Evolutionary conservation across 164 flowering plant species (phyloP).

Genomic region (Berberis vulgaris): DNA sequence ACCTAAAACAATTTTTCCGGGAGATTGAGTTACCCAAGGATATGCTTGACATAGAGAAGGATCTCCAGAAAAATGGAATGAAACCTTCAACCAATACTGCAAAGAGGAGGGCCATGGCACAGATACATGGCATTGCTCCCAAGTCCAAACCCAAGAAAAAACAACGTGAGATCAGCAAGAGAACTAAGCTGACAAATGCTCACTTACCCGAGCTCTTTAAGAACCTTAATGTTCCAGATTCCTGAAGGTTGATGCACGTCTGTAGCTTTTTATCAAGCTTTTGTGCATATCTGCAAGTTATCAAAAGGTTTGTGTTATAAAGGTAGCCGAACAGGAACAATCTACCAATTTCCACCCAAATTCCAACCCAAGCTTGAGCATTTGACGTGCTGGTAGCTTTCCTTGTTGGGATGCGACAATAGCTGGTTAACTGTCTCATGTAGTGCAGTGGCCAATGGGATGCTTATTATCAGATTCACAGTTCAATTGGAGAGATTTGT

Average conservation of each 20-base stretch:
- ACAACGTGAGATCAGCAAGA: slow-evolving; percentile 31
- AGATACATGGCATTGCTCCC: slow-evolving; percentile 27
- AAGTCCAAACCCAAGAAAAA: slow-evolving; percentile 38
- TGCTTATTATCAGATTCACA: too few relatives aligned
- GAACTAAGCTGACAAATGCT: slow-evolving; percentile 40
- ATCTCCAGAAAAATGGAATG: slow-evolving; percentile 52
- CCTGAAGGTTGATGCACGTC: background rate
- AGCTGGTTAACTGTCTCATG: too few relatives aligned
- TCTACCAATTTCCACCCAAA: too few relatives aligned
- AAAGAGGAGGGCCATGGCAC: slow-evolving; percentile 36
- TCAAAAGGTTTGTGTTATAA: too few relatives aligned
- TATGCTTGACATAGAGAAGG: slow-evolving; percentile 45
- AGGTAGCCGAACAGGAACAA: too few relatives aligned
- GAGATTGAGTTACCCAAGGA: slow-evolving; percentile 41
- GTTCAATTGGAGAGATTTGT: too few relatives aligned
- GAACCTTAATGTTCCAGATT: background rate
- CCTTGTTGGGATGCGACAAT: too few relatives aligned
- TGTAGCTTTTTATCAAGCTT: background rate
- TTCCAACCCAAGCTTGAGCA: too few relatives aligned
- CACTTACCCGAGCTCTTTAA: slow-evolving; percentile 39
- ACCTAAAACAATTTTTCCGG: slow-evolving; percentile 31
- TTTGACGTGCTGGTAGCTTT: too few relatives aligned
- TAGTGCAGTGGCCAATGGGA: too few relatives aligned
- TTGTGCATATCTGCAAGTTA: background rate
- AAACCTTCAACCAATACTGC: slow-evolving; percentile 48